Conservation (phyloP, 2,329 filamentous ascomycete genomes). For the Daldinia eschscholtzii region DNA sequence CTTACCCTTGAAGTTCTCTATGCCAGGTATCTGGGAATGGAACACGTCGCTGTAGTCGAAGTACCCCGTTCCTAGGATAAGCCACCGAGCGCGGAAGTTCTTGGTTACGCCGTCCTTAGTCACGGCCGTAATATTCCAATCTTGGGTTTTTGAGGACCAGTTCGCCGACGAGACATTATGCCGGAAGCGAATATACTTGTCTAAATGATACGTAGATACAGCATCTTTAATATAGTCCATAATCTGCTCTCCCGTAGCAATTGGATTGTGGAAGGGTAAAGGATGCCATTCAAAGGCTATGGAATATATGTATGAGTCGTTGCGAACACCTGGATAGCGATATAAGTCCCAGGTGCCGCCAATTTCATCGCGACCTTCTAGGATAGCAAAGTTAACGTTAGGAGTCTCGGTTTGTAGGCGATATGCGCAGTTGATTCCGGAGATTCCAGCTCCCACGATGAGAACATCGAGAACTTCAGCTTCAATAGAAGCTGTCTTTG, state of each 20-base stretch:
- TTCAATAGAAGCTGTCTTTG: background rate
- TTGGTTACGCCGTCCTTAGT: slow-evolving; percentile 52
- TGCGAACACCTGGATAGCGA: slow-evolving; percentile 79
- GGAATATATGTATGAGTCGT: slow-evolving; percentile 71
- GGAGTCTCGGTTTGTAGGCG: slow-evolving; percentile 71
- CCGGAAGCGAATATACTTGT: slow-evolving; percentile 64
- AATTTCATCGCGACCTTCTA: slow-evolving; percentile 74
- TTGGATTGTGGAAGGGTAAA: background rate
- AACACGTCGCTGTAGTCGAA: slow-evolving; percentile 70
- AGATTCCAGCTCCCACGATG: slow-evolving; percentile 68
- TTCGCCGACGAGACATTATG: slow-evolving; percentile 63
- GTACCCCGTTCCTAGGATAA: slow-evolving; percentile 73
- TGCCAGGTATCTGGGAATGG: slow-evolving; percentile 65
- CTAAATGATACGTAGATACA: slow-evolving; percentile 63
- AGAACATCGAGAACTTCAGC: slow-evolving; percentile 62
- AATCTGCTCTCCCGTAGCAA: background rate
- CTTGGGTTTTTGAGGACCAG: slow-evolving; percentile 66
- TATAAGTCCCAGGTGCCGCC: slow-evolving; percentile 86
- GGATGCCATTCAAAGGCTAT: slow-evolving; percentile 74
- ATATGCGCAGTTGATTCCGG: slow-evolving; percentile 80
- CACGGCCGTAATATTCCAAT: background rate
- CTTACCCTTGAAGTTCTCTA: slow-evolving; percentile 62
- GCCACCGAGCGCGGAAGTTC: slow-evolving; percentile 60
- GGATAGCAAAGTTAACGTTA: slow-evolving; percentile 69
- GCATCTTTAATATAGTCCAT: slow-evolving; percentile 64